A percentile compares a stretch with the other conserved stretches of the same genome.
Conservation (phyloP, 305 asterid species). For the Plantago coronopus region DNA sequence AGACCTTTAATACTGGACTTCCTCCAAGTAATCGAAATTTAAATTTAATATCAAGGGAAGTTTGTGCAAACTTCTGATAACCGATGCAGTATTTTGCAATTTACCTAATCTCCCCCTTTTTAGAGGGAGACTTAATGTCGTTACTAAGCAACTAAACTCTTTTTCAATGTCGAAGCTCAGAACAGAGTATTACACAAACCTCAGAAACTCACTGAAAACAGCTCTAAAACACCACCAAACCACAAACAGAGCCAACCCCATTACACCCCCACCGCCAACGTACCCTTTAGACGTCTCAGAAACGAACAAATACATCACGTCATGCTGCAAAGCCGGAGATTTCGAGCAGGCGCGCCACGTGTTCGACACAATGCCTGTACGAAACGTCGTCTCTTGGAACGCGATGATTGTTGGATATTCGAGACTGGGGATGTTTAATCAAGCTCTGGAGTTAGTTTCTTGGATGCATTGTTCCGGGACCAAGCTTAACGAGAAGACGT, state of each 20-base stretch:
- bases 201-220: slow-evolving; percentile 32
- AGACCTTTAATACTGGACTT: no score
- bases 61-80: no score
- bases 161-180: slow-evolving; percentile 36
- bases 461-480: slow-evolving; percentile 43
- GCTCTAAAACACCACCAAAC: slow-evolving; percentile 22
- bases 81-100: no score
- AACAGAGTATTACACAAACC: slow-evolving; percentile 17
- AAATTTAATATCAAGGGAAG: no score
- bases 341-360: slow-evolving; percentile 33
- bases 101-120: no score
- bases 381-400: slow-evolving; percentile 79
- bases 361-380: slow-evolving; percentile 58
- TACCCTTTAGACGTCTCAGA: slow-evolving; percentile 23
- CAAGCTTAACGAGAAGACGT: slow-evolving; percentile 55
- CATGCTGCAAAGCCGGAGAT: slow-evolving; percentile 28
- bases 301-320: slow-evolving; percentile 35
- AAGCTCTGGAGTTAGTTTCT: slow-evolving; percentile 34
- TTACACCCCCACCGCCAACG: slow-evolving; percentile 1
- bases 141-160: background rate
- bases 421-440: slow-evolving; percentile 29
- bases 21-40: no score
- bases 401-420: slow-evolving; percentile 69
- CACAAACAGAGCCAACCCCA: slow-evolving; percentile 22
- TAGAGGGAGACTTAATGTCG: no score